phyloP scores from a whole-genome alignment of 257 asterid species.

The Solanum clarkiae region DNA sequence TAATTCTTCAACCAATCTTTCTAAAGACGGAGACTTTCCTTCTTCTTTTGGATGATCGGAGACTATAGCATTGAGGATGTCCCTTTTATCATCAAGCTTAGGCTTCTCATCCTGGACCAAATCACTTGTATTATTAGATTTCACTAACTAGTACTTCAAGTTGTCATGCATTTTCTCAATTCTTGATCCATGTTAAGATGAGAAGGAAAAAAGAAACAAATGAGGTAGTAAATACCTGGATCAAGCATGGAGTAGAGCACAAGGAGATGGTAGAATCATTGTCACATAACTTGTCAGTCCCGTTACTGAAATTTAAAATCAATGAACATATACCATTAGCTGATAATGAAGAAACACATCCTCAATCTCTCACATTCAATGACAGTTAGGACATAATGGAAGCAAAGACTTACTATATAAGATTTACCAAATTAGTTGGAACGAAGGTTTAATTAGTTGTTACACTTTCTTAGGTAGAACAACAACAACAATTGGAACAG shows the following conservation, averaged over 20 bases:
- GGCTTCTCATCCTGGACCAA: conserved; percentile 34
- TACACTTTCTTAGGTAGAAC: neutral
- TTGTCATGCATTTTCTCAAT: neutral
- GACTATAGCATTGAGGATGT: neutral
- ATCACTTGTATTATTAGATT: neutral
- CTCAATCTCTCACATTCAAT: neutral
- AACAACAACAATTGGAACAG: no score
- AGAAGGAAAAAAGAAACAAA: neutral
- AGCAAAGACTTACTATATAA: neutral
- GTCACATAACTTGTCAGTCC: neutral
- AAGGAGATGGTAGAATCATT: neutral
- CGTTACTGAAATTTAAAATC: neutral
- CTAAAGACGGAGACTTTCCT: neutral
- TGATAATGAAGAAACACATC: neutral
- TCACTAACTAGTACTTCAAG: neutral
- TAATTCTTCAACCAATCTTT: neutral
- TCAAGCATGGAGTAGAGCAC: neutral
- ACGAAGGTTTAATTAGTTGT: neutral
- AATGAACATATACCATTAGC: neutral
- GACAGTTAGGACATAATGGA: neutral
- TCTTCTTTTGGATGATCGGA: neutral
- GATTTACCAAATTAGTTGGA: neutral
- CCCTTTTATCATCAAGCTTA: conserved; percentile 1
- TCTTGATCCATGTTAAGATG: neutral
- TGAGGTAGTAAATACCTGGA: conserved; percentile 11